Evolutionary conservation across 2,329 filamentous ascomycete species (phyloP), one percentile per base, ranked within the genome.

Genomic region (Plenodomus lindquistii): DNA sequence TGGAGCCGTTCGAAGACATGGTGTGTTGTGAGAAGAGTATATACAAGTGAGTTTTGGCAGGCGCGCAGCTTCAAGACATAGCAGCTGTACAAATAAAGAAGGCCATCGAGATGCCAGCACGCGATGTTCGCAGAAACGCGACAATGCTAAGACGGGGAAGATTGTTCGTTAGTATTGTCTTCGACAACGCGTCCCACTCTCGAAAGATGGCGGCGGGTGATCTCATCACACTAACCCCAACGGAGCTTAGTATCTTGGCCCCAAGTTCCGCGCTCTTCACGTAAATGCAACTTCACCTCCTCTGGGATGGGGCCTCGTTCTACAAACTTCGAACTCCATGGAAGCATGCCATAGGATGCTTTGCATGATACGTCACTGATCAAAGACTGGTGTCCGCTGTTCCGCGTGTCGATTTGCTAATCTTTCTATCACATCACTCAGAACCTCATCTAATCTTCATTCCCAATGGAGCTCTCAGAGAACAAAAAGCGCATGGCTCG

Each of bases 401-500:
- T n/a, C n/a, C n/a, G n/a, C n/a, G n/a, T n/a, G n/a, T n/a, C n/a
- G n/a, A n/a, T n/a, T n/a, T n/a, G n/a, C n/a, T n/a, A n/a, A n/a
- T n/a, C n/a, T n/a, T n/a, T n/a, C n/a, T n/a, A n/a, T n/a, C n/a
- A n/a, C n/a, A n/a, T 24, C 22, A 24, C 15, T 31, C 6, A 8
- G 9, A 31, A 31, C 11, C 10, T 13, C 11, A 31, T 7, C 11
- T 15, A 15, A 31, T 11, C 10, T 13, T 15, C 22, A 24, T 5
- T 13, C 27, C 10, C 27, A 19, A 66, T 70, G 68, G 50, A 53
- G 2, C 20, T 63, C 1, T 66, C 63, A 10, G 70, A 73, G 43
- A 74, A 75, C 57, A 72, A 67, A 54, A 58, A 63, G 37, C 68
- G 65, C 38, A 90, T 89, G 85, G 71, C 75, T 40, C 76, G 78